Evolutionary conservation across 345 rosid species (phyloP).

Genomic region (Linum usitatissimum): DNA sequence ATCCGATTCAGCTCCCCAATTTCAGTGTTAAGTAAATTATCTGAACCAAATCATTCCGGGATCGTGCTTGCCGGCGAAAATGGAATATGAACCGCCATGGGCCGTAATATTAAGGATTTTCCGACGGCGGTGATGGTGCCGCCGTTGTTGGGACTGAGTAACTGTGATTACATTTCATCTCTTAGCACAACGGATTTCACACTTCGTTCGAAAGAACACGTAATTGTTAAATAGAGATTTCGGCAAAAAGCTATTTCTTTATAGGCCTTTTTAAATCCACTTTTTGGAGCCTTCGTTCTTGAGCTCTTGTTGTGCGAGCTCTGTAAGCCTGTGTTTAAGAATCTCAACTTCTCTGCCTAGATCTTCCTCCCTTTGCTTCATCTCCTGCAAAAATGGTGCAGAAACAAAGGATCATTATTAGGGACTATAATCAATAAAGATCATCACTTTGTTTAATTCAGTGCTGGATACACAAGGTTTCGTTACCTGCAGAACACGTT

Average conservation of each 20-base stretch:
- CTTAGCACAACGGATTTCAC: constrained; percentile 36
- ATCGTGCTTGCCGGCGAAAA: too few species aligned
- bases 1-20: too few species aligned
- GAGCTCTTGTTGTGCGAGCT: constrained; percentile 33
- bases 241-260: constrained; percentile 9
- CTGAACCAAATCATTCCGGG: too few species aligned
- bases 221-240: constrained; percentile 33
- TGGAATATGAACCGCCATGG: too few species aligned
- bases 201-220: too few species aligned
- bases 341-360: constrained; percentile 29
- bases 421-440: background rate
- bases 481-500: constrained; percentile 45
- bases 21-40: too few species aligned
- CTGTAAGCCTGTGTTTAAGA: constrained; percentile 35
- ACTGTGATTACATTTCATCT: too few species aligned
- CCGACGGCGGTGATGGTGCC: too few species aligned
- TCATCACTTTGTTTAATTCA: background rate
- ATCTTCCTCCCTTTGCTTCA: constrained; percentile 46
- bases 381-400: constrained; percentile 27
- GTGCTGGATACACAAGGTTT: background rate
- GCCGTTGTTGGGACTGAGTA: too few species aligned
- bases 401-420: constrained; percentile 1
- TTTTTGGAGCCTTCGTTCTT: constrained; percentile 15
- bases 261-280: too few species aligned
- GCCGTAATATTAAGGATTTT: too few species aligned